Conservation (phyloP, 192 early-diverging fungal species). For the Phycomyces blakesleeanus region DNA sequence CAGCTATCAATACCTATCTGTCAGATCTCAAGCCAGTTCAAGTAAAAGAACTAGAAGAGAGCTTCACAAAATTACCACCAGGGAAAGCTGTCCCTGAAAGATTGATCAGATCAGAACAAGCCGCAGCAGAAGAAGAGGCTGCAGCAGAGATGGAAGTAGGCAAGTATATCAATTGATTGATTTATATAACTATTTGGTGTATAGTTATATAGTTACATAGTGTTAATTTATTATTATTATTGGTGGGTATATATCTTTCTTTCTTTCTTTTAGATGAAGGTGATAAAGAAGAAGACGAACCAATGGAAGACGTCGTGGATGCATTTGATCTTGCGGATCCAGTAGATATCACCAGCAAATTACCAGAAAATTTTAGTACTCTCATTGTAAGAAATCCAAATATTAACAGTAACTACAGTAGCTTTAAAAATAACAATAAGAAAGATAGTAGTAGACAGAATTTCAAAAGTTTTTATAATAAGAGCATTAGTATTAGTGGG, state of each 20-base stretch:
- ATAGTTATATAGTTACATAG: background rate
- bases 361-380: constrained; percentile 78
- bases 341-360: constrained; percentile 84
- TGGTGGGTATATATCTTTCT: constrained; percentile 9
- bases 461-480: too few relatives aligned
- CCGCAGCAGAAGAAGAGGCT: constrained; percentile 41
- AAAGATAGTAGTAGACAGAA: too few relatives aligned
- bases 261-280: too few relatives aligned
- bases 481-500: too few relatives aligned
- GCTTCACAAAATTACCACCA: constrained; percentile 66
- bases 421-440: too few relatives aligned
- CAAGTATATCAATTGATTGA: background rate
- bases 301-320: constrained; percentile 63
- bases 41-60: constrained; percentile 85
- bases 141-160: constrained; percentile 32
- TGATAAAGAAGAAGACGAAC: constrained; percentile 43
- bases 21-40: constrained; percentile 92
- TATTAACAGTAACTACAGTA: too few relatives aligned
- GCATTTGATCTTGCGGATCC: constrained; percentile 83
- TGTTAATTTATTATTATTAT: too few relatives aligned
- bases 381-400: constrained; percentile 50
- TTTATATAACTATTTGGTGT: background rate
- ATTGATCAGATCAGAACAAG: constrained; percentile 80
- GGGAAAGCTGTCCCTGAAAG: constrained; percentile 63
- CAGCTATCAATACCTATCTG: constrained; percentile 73